phyloP scores from a whole-genome alignment of 257 asterid genomes.

The Solanum clarkiae region DNA sequence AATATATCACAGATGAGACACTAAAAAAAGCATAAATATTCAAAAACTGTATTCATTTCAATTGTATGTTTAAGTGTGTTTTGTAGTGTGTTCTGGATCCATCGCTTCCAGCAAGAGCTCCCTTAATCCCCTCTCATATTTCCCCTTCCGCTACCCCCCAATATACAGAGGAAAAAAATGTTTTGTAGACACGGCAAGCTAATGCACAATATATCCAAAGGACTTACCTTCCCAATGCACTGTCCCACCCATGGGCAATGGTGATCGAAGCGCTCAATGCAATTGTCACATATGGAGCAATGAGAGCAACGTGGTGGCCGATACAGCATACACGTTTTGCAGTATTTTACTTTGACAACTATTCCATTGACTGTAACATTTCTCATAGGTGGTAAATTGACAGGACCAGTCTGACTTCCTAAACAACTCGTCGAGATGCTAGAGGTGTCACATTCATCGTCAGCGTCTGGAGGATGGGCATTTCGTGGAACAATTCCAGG shows the following conservation, averaged over 20 bases:
- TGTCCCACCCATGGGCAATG: constrained; percentile 95
- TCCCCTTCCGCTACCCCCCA: not conserved
- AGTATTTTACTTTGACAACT: constrained; percentile 55
- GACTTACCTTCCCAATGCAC: constrained; percentile 67
- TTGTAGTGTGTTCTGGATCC: not conserved
- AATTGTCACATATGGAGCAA: constrained; percentile 73
- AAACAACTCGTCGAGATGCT: constrained; percentile 6
- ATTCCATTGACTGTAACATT: constrained; percentile 52
- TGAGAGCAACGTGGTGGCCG: constrained; percentile 91
- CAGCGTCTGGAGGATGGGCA: constrained; percentile 1
- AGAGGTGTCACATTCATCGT: constrained; percentile 1
- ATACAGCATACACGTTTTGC: constrained; percentile 74
- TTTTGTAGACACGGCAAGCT: not conserved
- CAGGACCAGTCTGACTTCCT: constrained; percentile 5
- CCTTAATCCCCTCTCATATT: not conserved
- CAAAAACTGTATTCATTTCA: not conserved
- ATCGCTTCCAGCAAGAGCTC: too few species aligned
- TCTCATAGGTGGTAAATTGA: constrained; percentile 34
- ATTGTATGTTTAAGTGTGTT: not conserved
- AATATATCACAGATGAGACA: not conserved
- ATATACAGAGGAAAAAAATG: not conserved
- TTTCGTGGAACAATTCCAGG: constrained; percentile 14
- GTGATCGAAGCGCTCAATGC: constrained; percentile 77
- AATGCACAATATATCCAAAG: not conserved
- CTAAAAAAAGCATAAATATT: not conserved